These are phyloP conservation scores for Fistulifera solaris DNA, from an alignment of 108 stramenopile genomes.

Conservation along the genomic window DNA sequence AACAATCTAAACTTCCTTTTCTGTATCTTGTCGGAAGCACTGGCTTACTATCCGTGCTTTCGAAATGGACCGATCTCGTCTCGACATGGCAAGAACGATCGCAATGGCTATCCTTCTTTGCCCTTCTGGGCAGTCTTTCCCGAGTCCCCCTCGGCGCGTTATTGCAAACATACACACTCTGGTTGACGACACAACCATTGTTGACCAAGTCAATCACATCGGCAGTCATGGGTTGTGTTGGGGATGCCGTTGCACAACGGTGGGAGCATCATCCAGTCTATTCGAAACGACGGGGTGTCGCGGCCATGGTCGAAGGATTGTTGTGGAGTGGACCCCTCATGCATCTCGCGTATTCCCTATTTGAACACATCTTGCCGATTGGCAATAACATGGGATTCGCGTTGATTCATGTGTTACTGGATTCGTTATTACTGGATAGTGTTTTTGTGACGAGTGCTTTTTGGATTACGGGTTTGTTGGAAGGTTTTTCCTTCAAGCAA, in stretches of 20 bases:
- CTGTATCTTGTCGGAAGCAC: too few relatives aligned
- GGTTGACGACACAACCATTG: conserved; percentile 5
- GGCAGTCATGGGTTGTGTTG: conserved; percentile 35
- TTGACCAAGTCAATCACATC: conserved; percentile 52
- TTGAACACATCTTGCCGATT: conserved; percentile 51
- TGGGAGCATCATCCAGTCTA: conserved; percentile 12
- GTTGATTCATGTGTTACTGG: conserved; percentile 41
- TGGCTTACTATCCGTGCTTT: too few relatives aligned
- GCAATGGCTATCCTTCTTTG: too few relatives aligned
- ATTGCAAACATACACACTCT: too few relatives aligned
- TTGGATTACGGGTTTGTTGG: conserved; percentile 37
- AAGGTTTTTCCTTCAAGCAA: conserved; percentile 33
- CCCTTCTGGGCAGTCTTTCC: too few relatives aligned
- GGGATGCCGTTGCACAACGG: conserved; percentile 46
- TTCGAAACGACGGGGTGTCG: conserved; percentile 41
- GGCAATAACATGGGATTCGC: conserved; percentile 9
- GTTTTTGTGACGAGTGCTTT: conserved; percentile 55
- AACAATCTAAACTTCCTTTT: too few relatives aligned
- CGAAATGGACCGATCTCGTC: too few relatives aligned
- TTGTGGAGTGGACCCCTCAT: conserved; percentile 59
- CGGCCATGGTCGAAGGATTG: conserved; percentile 40
- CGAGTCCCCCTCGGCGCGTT: too few relatives aligned
- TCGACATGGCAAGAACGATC: too few relatives aligned
- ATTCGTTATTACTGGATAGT: conserved; percentile 45
- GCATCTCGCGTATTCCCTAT: conserved; percentile 55